These are phyloP conservation scores for Pleurotus tuber-regium DNA, from an alignment of 768 basidiomycete species.

Conservation along the genomic window DNA sequence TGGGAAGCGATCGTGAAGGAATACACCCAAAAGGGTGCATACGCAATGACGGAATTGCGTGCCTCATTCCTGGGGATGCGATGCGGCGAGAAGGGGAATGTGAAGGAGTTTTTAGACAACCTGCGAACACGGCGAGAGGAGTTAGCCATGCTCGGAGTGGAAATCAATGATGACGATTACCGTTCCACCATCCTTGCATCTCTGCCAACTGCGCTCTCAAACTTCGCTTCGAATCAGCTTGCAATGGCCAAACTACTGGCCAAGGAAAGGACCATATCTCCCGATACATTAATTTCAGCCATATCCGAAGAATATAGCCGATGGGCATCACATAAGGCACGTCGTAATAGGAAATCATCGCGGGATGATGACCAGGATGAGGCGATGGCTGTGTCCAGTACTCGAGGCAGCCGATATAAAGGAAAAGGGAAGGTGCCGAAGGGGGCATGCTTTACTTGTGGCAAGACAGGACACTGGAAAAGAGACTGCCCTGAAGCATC, in stretches of 20 bases:
- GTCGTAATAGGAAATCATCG: no score
- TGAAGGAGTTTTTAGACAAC: constrained; percentile 10
- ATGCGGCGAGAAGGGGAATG: constrained; percentile 3
- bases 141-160: background rate
- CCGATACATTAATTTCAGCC: no score
- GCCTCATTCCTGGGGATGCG: background rate
- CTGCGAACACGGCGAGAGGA: constrained; percentile 1
- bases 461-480: constrained; percentile 21
- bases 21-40: background rate
- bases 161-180: constrained; percentile 9
- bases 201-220: background rate
- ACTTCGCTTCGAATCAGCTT: no score
- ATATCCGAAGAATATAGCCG: background rate
- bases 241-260: no score
- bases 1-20: background rate
- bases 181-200: constrained; percentile 4
- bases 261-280: no score
- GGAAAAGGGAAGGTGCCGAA: background rate
- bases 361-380: background rate
- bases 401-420: background rate
- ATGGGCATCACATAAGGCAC: no score
- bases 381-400: background rate
- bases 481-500: constrained; percentile 15
- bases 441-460: constrained; percentile 24
- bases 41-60: background rate